These are phyloP conservation scores for Sclerotinia nivalis DNA, from an alignment of 2,329 filamentous ascomycete species.

Conservation along the genomic window DNA sequence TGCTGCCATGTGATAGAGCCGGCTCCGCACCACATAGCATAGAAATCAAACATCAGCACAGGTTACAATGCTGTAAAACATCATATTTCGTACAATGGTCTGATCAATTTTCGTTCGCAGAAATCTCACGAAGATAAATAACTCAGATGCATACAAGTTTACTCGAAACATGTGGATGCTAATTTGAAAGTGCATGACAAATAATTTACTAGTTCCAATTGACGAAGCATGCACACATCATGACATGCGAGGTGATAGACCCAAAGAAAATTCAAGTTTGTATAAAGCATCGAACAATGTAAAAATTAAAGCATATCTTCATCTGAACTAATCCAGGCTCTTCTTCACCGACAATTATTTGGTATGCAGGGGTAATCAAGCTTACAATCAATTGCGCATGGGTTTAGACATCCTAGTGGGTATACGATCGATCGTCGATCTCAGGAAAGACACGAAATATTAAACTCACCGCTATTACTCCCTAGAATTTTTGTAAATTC, in stretches of 20 bases:
- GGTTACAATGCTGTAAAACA: neutral
- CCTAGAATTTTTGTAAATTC: neutral
- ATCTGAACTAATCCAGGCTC: neutral
- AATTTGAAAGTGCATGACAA: neutral
- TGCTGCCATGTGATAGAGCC: neutral
- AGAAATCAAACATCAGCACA: neutral
- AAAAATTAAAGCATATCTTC: neutral
- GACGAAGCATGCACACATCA: slow-evolving; percentile 14
- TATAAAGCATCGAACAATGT: neutral
- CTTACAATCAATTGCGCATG: neutral
- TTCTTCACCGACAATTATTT: slow-evolving; percentile 10
- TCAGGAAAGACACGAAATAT: neutral
- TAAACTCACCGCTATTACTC: slow-evolving; percentile 3
- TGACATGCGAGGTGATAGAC: neutral
- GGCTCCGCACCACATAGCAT: neutral
- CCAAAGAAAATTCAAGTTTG: neutral
- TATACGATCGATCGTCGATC: neutral
- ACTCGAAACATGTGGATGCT: neutral
- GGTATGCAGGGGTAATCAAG: slow-evolving; percentile 1
- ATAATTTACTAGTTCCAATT: neutral
- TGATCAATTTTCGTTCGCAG: neutral
- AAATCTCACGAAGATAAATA: neutral
- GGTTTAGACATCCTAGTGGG: neutral
- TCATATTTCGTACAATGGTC: neutral
- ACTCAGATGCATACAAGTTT: neutral